Evolutionary conservation across 371 early-diverging fungal species (phyloP), one percentile per base, ranked within the genome.

Genomic region (Nematocida parisii): DNA sequence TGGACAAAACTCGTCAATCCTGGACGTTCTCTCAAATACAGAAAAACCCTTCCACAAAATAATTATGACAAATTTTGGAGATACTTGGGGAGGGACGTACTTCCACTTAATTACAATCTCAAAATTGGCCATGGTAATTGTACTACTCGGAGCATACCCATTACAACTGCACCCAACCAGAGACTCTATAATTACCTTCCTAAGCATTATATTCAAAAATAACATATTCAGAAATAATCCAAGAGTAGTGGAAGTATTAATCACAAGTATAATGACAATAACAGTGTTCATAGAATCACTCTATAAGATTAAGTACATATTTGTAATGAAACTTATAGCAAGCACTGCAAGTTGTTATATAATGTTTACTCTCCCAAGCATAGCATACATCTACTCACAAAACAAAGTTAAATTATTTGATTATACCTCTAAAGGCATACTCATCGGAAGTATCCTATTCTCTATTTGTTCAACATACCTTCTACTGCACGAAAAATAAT

Each of bases 81-180:
- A 66, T 5, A 70, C 18, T 15, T 55, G 50, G 20, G 68, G 70
- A n/a, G 9, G 1, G 4, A 58, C 11, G 20, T 77, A 67, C 42
- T 77, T 77, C 54, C 52, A 71, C 4, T 42, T 77, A 27, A 71
- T 77, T n/a, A 54, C 40, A 15, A 46, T 77, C 5, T 47, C 70
- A 15, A 77, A 70, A 60, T 42, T 77, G 42, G 71, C 46, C 5
- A 77, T 77, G 80, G 61, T 15, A 5, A 66, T 67, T n/a, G 80
- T 77, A n/a, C 71, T 77, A 6, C 56, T 70, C 15, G 70, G 55
- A 20, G 80, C 68, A 44, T 77, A 67, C 46, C 58, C 80, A 27
- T 13, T 77, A n/a, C 80, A 77, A 40, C 52, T 67, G 70, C 80
- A 77, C 24, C 80, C 80, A 13, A 50, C 80, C n/a, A 67, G 80